Evolutionary conservation across 1,139 yeast genomes (phyloP).

Genomic region (Candida albicans): DNA sequence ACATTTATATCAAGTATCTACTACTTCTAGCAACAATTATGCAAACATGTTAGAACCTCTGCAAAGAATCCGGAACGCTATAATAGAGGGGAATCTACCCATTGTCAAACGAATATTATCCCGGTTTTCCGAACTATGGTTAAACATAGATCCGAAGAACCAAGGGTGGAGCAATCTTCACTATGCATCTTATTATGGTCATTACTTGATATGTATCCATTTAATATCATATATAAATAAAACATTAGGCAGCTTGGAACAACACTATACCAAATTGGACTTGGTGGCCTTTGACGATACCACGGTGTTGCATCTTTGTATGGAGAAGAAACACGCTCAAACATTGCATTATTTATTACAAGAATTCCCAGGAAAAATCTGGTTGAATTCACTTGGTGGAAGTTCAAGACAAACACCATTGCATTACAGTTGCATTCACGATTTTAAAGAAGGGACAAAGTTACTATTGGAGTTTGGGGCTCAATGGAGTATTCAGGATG

Average conservation of each 20-base stretch:
- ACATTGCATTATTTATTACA: constrained; percentile 80
- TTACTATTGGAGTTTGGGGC: constrained; percentile 82
- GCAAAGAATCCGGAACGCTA: constrained; percentile 70
- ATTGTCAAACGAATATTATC: constrained; percentile 70
- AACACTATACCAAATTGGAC: constrained; percentile 27
- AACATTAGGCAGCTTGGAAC: constrained; percentile 17
- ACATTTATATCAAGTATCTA: background rate
- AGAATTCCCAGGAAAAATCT: constrained; percentile 69
- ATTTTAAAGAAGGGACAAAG: constrained; percentile 69
- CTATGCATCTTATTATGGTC: constrained; percentile 81
- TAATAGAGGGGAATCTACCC: constrained; percentile 67
- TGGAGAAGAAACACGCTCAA: constrained; percentile 65
- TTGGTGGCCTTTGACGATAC: constrained; percentile 61
- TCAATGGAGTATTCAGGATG: constrained; percentile 58
- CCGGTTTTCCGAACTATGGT: constrained; percentile 74
- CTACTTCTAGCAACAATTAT: constrained; percentile 1
- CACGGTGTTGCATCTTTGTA: constrained; percentile 77
- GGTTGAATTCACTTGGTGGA: constrained; percentile 55
- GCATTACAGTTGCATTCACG: constrained; percentile 68
- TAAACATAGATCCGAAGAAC: constrained; percentile 61
- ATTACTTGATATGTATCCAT: constrained; percentile 73
- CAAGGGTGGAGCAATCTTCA: constrained; percentile 92
- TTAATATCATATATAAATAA: constrained; percentile 39
- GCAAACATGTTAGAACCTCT: constrained; percentile 59
- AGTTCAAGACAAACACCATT: constrained; percentile 62